Base-by-base conservation (phyloP, 352 stramenopile genomes). In the Albugo candida region DNA sequence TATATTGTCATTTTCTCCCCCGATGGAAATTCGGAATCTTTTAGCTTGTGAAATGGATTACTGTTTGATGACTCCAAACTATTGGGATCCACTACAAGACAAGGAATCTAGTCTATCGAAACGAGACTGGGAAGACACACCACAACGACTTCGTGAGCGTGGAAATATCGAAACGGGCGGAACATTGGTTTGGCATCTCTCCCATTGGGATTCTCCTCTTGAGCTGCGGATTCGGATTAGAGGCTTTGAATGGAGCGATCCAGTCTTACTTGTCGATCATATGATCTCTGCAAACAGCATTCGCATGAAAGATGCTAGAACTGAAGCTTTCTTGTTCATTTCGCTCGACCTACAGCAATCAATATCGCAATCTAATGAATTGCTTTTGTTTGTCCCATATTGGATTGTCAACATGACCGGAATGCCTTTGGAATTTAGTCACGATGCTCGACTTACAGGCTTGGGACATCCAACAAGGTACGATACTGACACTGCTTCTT, bases 381-480 rank as follows among this genome's bases (percentile, higher is more conserved):
- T 92, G 36, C 74, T 81, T 13, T 52, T 92, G n/a, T 89, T 78
- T 47, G 74, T 88, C 11, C 79, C 79, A 13, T 92, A 89, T 55
- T 92, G 79, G 79, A 84, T 92, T 44, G 72, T 92, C 19, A 92
- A 92, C 47, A 55, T 88, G 43, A 89, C 76, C 12, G 74, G 74
- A 0, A 53, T 92, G 10, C 76, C 84, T 55, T 60, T 92, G 12
- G 79, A 92, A 44, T 89, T 81, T 50, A 70, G 84, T 59, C 81
- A 78, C 40, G 79, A 89, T 31, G 63, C 83, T 49, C 74, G 83
- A n/a, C 62, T 63, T 45, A 73, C 73, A 27, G 64, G 61, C 6
- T 57, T 67, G 24, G 79, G 88, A 41, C 76, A 92, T 47, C 51
- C 58, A 14, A 84, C 67, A 8, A 67, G 65, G 70, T 70, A 67